Conservation (phyloP, 768 basidiomycete species). For the Panaeolus cyanescens region DNA sequence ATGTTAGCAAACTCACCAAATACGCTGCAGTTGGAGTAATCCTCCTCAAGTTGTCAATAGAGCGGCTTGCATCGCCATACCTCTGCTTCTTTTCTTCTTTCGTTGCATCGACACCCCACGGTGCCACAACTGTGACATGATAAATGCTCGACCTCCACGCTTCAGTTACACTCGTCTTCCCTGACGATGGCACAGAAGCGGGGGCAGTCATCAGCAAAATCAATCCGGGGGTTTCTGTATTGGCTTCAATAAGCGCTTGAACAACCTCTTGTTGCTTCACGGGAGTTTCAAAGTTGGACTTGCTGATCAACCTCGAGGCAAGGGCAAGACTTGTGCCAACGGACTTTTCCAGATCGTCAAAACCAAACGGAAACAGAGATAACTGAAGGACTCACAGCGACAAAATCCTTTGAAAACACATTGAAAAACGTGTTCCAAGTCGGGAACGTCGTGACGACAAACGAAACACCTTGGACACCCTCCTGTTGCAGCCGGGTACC, state of each 20-base stretch:
- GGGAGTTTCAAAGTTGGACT: slow-evolving; percentile 37
- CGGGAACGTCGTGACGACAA: slow-evolving; percentile 40
- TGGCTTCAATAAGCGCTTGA: slow-evolving; percentile 34
- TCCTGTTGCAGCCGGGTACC: slow-evolving; percentile 26
- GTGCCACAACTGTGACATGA: slow-evolving; percentile 43
- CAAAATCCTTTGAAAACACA: slow-evolving; percentile 34
- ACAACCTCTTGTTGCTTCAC: slow-evolving; percentile 31
- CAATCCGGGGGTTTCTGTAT: slow-evolving; percentile 37
- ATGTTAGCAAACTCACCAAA: slow-evolving; percentile 29
- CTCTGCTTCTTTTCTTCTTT: slow-evolving; percentile 30
- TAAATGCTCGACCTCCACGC: slow-evolving; percentile 47
- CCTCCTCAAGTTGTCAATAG: slow-evolving; percentile 40
- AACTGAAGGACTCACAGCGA: slow-evolving; percentile 35
- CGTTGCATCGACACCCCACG: slow-evolving; percentile 51
- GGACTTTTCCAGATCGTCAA: too few relatives aligned
- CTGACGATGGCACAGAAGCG: slow-evolving; percentile 31
- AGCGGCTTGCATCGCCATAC: slow-evolving; percentile 34
- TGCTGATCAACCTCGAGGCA: slow-evolving; percentile 45
- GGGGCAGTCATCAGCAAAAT: slow-evolving; percentile 45
- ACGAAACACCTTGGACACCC: slow-evolving; percentile 23
- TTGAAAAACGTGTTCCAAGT: slow-evolving; percentile 43
- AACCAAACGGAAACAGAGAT: too few relatives aligned
- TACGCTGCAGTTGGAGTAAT: slow-evolving; percentile 50
- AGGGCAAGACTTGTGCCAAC: slow-evolving; percentile 41
- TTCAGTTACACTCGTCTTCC: slow-evolving; percentile 43